Percentiles rank a stretch among this genome's conserved stretches.
phyloP scores from a whole-genome alignment of 495 filamentous ascomycete species.

The Cudoniella acicularis region DNA sequence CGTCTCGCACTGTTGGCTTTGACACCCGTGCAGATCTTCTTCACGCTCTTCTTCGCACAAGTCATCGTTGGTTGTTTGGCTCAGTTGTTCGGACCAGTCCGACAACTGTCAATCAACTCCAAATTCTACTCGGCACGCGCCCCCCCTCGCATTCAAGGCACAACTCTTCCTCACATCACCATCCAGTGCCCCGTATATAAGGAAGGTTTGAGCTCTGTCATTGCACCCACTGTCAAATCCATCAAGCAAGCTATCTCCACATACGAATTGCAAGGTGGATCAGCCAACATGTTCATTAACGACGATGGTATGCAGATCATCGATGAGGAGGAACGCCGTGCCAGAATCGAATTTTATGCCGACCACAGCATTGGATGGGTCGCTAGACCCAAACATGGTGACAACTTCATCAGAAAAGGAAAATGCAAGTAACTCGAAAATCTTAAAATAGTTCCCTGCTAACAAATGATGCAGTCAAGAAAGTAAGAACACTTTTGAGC shows the following conservation, averaged over 20 bases:
- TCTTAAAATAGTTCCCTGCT: constrained; percentile 3
- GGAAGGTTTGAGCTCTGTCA: constrained; percentile 61
- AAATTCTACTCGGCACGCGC: constrained; percentile 71
- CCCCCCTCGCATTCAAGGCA: constrained; percentile 51
- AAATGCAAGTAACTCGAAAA: constrained; percentile 33
- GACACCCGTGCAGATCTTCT: constrained; percentile 70
- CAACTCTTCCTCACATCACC: constrained; percentile 61
- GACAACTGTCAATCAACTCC: constrained; percentile 68
- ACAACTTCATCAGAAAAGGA: constrained; percentile 58
- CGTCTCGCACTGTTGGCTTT: constrained; percentile 60
- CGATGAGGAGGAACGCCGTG: constrained; percentile 58
- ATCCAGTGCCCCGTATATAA: constrained; percentile 74
- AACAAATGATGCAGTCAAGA: constrained; percentile 22
- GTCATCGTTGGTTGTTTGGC: constrained; percentile 71
- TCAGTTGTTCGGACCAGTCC: constrained; percentile 69
- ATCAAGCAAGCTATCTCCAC: constrained; percentile 73
- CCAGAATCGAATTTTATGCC: constrained; percentile 63
- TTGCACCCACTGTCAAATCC: constrained; percentile 64
- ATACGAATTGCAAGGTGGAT: constrained; percentile 76
- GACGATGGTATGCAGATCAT: constrained; percentile 75
- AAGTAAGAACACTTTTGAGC: constrained; percentile 18
- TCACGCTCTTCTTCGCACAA: constrained; percentile 73
- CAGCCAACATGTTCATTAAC: constrained; percentile 78
- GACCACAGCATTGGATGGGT: constrained; percentile 81
- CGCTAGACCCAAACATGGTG: constrained; percentile 63